Conservation (phyloP, 495 filamentous ascomycete genomes). For the Glarea lozoyensis region DNA sequence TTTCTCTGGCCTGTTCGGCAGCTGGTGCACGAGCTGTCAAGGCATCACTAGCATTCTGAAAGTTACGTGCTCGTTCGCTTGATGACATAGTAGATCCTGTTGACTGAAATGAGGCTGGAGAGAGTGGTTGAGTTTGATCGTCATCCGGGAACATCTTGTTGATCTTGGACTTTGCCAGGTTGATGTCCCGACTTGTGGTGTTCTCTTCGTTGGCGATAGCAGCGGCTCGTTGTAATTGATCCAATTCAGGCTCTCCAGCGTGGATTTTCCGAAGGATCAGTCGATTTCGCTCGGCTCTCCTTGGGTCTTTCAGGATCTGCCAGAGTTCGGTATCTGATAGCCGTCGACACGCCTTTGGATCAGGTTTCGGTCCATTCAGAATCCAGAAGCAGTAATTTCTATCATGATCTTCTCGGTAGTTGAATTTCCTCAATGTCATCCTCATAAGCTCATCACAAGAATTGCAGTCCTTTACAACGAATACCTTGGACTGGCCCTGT, state of each 20-base stretch:
- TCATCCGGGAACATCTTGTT: slow-evolving; percentile 76
- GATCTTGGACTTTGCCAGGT: slow-evolving; percentile 65
- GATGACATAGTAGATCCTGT: slow-evolving; percentile 20
- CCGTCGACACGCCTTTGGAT: slow-evolving; percentile 65
- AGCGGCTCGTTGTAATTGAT: slow-evolving; percentile 74
- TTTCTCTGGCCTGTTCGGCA: slow-evolving; percentile 2
- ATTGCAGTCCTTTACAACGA: slow-evolving; percentile 81
- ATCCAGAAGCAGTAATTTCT: slow-evolving; percentile 78
- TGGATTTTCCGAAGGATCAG: slow-evolving; percentile 87
- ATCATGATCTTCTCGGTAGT: slow-evolving; percentile 63
- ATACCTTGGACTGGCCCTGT: slow-evolving; percentile 80
- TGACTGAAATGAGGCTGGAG: slow-evolving; percentile 55
- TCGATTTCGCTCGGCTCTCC: slow-evolving; percentile 71
- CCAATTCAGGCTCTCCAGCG: slow-evolving; percentile 70
- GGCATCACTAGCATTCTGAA: slow-evolving; percentile 48
- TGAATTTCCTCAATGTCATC: slow-evolving; percentile 74
- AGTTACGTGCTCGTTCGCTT: slow-evolving; percentile 52
- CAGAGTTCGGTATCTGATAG: slow-evolving; percentile 79
- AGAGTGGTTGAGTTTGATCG: slow-evolving; percentile 67
- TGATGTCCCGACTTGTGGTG: slow-evolving; percentile 56
- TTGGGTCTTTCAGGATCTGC: slow-evolving; percentile 68
- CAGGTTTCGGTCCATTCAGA: slow-evolving; percentile 73
- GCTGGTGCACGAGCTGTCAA: slow-evolving; percentile 38
- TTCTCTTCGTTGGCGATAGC: slow-evolving; percentile 74
- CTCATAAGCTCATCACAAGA: slow-evolving; percentile 86